Evolutionary conservation across 2,329 filamentous ascomycete genomes (phyloP).

Genomic region (Penicillium sp.): DNA sequence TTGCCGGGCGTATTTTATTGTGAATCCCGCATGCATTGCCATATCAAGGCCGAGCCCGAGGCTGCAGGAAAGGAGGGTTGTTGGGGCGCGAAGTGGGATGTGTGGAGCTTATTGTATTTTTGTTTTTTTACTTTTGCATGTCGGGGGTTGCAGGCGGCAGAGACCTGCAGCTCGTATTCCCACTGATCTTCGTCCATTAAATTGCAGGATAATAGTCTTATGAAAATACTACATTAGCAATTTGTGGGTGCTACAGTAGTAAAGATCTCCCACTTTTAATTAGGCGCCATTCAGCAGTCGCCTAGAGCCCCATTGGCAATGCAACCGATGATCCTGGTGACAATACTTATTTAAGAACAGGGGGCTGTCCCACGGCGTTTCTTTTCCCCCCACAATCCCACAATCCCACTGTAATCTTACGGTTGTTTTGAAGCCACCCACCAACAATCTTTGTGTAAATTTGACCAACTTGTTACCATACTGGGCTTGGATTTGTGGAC

Average conservation of each 20-base stretch:
- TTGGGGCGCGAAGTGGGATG: constrained; percentile 20
- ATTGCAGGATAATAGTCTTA: background rate
- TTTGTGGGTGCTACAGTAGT: background rate
- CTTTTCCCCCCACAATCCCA: constrained; percentile 4
- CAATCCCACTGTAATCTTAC: background rate
- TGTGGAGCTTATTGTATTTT: constrained; percentile 11
- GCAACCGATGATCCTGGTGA: constrained; percentile 7
- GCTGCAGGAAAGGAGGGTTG: constrained; percentile 1
- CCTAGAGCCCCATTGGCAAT: constrained; percentile 10
- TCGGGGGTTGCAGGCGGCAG: background rate
- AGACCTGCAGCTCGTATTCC: background rate
- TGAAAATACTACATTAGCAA: background rate
- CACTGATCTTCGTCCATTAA: background rate
- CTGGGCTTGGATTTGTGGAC: background rate
- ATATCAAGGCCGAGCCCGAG: background rate
- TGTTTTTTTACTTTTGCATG: background rate
- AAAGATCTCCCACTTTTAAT: background rate
- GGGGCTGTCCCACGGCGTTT: constrained; percentile 2
- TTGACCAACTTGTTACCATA: background rate
- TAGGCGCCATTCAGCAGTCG: background rate
- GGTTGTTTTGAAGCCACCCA: background rate
- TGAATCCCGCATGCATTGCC: background rate
- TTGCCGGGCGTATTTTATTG: background rate
- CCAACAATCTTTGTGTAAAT: background rate
- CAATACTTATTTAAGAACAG: background rate